Evolutionary conservation across 2,329 filamentous ascomycete genomes (phyloP).

Genomic region (Phialocephala sp.): DNA sequence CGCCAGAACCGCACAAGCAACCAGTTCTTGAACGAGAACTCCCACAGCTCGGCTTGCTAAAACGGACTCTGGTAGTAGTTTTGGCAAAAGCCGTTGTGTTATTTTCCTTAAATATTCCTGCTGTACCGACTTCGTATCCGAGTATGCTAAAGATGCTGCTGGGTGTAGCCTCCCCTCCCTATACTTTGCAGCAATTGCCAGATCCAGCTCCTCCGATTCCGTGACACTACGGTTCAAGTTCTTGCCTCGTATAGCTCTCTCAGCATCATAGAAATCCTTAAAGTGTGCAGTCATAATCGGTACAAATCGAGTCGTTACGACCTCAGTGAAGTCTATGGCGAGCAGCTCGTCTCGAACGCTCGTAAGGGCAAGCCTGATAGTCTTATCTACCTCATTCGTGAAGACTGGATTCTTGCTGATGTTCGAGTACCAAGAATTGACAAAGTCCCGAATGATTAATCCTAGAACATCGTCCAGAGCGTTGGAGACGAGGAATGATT

Average conservation of each 20-base stretch:
- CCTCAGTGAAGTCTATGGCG: conserved; percentile 81
- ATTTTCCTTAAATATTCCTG: conserved; percentile 86
- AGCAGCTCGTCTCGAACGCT: conserved; percentile 75
- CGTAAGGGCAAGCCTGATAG: conserved; percentile 74
- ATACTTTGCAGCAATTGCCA: conserved; percentile 95
- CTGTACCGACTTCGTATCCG: conserved; percentile 83
- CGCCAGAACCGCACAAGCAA: conserved; percentile 88
- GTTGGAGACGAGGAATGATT: conserved; percentile 78
- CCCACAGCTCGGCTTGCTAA: conserved; percentile 81
- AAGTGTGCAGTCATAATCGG: conserved; percentile 90
- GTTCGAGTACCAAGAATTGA: conserved; percentile 84
- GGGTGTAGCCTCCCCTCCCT: conserved; percentile 86
- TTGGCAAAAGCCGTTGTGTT: conserved; percentile 74
- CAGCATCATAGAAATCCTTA: conserved; percentile 88
- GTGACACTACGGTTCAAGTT: conserved; percentile 90
- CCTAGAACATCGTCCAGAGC: conserved; percentile 81
- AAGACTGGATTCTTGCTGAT: conserved; percentile 86
- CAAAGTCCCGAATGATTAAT: conserved; percentile 80
- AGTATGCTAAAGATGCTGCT: conserved; percentile 81
- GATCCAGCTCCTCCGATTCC: conserved; percentile 93
- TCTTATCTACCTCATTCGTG: conserved; percentile 82
- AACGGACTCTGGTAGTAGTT: conserved; percentile 74
- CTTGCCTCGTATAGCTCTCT: conserved; percentile 82
- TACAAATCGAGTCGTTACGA: conserved; percentile 80
- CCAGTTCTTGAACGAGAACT: conserved; percentile 83